Evolutionary conservation across 768 basidiomycete genomes (phyloP).

Genomic region (Phanerodontia chrysosporium): DNA sequence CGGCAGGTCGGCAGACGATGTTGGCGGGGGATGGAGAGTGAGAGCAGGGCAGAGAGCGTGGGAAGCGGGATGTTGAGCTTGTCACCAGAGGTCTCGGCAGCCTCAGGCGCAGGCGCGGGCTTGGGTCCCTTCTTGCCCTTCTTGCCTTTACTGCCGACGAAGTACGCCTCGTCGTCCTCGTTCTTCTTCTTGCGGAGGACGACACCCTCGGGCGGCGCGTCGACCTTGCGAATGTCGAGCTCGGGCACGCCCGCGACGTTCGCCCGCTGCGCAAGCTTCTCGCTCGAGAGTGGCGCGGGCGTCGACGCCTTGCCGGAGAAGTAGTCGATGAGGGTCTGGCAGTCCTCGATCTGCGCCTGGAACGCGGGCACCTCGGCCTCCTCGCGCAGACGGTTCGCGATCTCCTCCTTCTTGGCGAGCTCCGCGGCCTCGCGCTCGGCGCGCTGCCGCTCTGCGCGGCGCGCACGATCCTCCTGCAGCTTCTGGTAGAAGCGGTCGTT

Average conservation of each 20-base stretch:
- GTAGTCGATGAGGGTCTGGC: conserved; percentile 85
- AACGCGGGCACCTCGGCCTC: conserved; percentile 89
- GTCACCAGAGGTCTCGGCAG: conserved; percentile 27
- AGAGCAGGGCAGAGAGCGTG: conserved; percentile 84
- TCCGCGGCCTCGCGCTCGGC: conserved; percentile 76
- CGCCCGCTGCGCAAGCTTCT: conserved; percentile 32
- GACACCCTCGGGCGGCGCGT: conserved; percentile 58
- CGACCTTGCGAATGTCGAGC: conserved; percentile 83
- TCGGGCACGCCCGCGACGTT: conserved; percentile 66
- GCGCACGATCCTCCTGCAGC: conserved; percentile 82
- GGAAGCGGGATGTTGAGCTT: conserved; percentile 74
- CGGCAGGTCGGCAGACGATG: conserved; percentile 67
- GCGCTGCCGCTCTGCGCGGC: conserved; percentile 73
- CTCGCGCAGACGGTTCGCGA: conserved; percentile 77
- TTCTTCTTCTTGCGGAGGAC: conserved; percentile 90
- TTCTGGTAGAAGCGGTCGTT: conserved; percentile 82
- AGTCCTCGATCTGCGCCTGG: conserved; percentile 93
- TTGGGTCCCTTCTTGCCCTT: conserved; percentile 55
- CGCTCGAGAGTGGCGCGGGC: conserved; percentile 39
- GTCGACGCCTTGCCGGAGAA: conserved; percentile 65
- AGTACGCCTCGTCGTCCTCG: conserved; percentile 78
- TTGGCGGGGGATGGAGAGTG: conserved; percentile 90
- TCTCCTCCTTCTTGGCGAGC: conserved; percentile 73
- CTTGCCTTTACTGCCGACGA: conserved; percentile 67
- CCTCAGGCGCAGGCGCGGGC: conserved; percentile 19